Base-by-base conservation (phyloP, 75 land plant genomes). In the Selaginella moellendorffii region DNA sequence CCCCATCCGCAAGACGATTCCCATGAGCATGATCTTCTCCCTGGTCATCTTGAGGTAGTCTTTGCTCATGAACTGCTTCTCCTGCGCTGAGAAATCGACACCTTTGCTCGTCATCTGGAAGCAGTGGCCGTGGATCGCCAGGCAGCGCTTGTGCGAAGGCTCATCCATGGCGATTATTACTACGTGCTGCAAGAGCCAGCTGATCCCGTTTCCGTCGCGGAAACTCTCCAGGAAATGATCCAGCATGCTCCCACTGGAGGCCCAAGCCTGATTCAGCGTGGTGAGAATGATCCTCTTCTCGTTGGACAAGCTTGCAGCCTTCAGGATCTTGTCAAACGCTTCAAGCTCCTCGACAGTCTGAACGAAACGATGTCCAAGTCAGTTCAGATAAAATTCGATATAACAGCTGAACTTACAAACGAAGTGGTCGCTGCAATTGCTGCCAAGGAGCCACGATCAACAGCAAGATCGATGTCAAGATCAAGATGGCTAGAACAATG, bases 251-350 rank as follows among this genome's bases (percentile, higher is more conserved):
- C 51, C 51, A 10, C 18, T 10, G 18, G 51, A 10, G 5, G 59
- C 59, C 59, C 59, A 56, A 8, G 59, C 59, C 19, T 56, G 59
- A 56, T 56, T 56, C 59, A 56, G 24, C 9, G 24, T 56, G 8
- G 59, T 56, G 5, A 56, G 24, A 56, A 56, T 19, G 2, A 56
- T n/a, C 46, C 14, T 36, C 10, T 36, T 36, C 14, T 36, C 46
- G 14, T 36, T 36, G 5, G 46, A 14, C 10, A 36, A 36, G 14
- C 46, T 36, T 36, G 46, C 46, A 36, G 46, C 14, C 46, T 36
- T 36, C 14, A 36, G 46, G 5, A 36, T 14, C 5, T 36, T 36
- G 46, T 5, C 46, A 36, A 36, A 14, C 14, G 5, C 10, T 14
- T 36, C 46, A 36, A 36, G 46, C 14, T 36, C 46, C 14, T 36